Base-by-base conservation (phyloP, 352 stramenopile genomes). In the Phytophthora litchii region DNA sequence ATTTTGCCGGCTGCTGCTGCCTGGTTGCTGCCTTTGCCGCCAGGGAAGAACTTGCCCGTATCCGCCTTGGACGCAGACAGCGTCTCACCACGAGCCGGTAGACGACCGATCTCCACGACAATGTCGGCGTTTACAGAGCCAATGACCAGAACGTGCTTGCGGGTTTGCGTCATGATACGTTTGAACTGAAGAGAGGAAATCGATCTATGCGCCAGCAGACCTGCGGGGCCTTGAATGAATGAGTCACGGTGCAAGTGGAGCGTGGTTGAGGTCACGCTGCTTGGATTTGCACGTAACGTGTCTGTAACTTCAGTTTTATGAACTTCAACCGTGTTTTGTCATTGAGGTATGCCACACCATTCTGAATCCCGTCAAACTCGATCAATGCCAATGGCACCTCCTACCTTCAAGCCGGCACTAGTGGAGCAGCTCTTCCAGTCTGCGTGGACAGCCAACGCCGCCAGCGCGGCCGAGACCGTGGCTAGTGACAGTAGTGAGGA, bases 61-160 rank as follows among this genome's bases (percentile, higher is more conserved):
- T 88, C 76, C 0, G 72, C 51, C 41, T 78, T 82, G 29, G 54
- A 72, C 1, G 83, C 78, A 0, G 65, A 70, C 19, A 93, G 43
- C 14, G 83, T 93, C 62, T 95, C 86, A 11, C 86, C 86, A 9
- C 75, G 80, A 46, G 67, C 61, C 1, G 86, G 86, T 23, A 93
- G 55, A 11, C 83, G 83, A 47, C 79, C 59, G 43, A 94, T 65
- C 50, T 92, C 83, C 10, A 93, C 72, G 50, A 92, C 77, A 46
- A 92, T 83, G 67, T 94, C 86, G 37, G 86, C 80, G 54, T 94
- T 94, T 50, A 94, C 83, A 1, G 83, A 93, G 34, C 86, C 86
- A n/a, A 94, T 75, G 20, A 92, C 76, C 23, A 94, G 55, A 35
- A 94, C 80, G 34, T 72, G 57, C 52, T 68, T 67, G 29, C 55